phyloP scores from a whole-genome alignment of 2,329 filamentous ascomycete species.

The Parafenestella ontariensis region DNA sequence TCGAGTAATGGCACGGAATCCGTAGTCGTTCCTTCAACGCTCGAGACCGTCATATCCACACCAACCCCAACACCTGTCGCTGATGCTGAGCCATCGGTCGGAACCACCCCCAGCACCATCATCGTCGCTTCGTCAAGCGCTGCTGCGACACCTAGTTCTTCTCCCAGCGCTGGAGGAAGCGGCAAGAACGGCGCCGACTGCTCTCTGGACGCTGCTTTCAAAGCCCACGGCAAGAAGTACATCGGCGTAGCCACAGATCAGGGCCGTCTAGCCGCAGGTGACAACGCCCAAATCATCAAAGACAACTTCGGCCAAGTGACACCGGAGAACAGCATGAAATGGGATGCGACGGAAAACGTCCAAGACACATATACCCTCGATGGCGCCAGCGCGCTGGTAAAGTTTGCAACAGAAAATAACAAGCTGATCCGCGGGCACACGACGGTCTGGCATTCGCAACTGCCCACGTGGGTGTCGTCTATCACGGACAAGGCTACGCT shows the following conservation, averaged over 20 bases:
- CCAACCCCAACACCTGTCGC: neutral
- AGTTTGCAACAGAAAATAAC: constrained; percentile 63
- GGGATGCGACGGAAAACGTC: constrained; percentile 62
- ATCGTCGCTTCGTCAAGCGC: constrained; percentile 1
- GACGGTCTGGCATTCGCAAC: constrained; percentile 65
- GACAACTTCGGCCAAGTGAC: constrained; percentile 70
- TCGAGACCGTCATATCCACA: neutral
- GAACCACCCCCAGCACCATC: neutral
- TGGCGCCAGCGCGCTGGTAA: constrained; percentile 66
- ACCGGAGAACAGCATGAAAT: constrained; percentile 74
- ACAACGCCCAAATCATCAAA: constrained; percentile 65
- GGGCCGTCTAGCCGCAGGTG: constrained; percentile 56
- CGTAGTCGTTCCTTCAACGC: constrained; percentile 4
- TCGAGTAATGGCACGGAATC: constrained; percentile 14
- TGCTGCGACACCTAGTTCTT: constrained; percentile 2
- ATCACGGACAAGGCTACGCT: constrained; percentile 62
- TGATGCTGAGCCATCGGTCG: neutral
- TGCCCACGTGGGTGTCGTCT: constrained; percentile 63
- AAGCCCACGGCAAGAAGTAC: constrained; percentile 70
- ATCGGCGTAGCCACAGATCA: constrained; percentile 66
- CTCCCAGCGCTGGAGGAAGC: constrained; percentile 13
- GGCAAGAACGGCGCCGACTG: constrained; percentile 31
- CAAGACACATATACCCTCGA: constrained; percentile 63
- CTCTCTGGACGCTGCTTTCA: constrained; percentile 62
- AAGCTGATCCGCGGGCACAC: constrained; percentile 70